Evolutionary conservation across 1,284 basidiomycete genomes (phyloP), one percentile per base, ranked within the genome.

Genomic region (Leccinum colubrinum): DNA sequence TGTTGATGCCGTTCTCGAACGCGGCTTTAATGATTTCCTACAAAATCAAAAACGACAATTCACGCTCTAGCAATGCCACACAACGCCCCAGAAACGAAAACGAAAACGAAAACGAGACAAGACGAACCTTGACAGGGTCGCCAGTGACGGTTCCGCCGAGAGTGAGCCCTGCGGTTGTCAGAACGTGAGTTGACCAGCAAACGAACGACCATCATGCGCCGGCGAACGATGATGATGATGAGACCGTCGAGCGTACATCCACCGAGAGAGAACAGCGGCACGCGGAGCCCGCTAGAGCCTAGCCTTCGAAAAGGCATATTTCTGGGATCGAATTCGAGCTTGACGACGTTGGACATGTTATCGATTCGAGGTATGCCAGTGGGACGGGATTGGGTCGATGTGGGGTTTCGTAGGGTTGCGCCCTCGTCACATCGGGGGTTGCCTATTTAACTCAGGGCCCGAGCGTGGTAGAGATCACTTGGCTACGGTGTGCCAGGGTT

Each of bases 241-340:
- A 51, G 50, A 25, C 22, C 6, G 7, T 25, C 50, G 8, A 51
- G 50, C 50, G 69, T 66, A 91, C 91, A 93, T 76, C 90, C 89
- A 61, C 91, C 91, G 56, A 91, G 80, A 22, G 87, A 90, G 76
- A 93, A 90, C 22, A 92, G 68, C 14, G 91, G 88, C 2, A 93
- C 90, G 7, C 89, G 81, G 56, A 93, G 78, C 55, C 91, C 91
- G 63, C 84, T 86, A 43, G 83, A 77, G 14, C 91, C 90, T 57
- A 93, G 81, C 62, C 86, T 83, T 66, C 90, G 82, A 79, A 89
- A 93, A 6, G 81, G 82, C 87, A 90, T 90, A 67, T 79, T 77
- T 75, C 87, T 87, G 56, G 83, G 73, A 64, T 87, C 79, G 67
- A 80, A 88, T 55, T 77, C 68, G 20, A 59, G 53, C 25, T 64